These are phyloP conservation scores for Rhododendron ovatum DNA, from an alignment of 148 eudicot genomes.

Conservation along the genomic window DNA sequence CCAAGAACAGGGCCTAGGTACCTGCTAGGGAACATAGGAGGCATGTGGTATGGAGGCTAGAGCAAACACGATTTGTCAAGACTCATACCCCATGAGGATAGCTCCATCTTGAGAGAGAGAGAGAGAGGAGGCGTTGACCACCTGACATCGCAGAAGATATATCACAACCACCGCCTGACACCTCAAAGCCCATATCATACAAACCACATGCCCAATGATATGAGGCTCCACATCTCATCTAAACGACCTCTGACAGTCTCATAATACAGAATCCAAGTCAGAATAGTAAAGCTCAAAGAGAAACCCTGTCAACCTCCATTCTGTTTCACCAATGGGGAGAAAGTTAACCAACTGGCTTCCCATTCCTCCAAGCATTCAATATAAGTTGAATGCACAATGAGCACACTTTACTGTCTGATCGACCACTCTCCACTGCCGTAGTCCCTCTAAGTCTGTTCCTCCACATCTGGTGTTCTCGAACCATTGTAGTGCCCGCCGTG, in stretches of 20 bases:
- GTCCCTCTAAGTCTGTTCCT: background rate
- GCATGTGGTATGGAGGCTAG: background rate
- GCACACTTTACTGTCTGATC: background rate
- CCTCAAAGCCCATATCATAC: background rate
- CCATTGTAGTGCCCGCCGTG: background rate
- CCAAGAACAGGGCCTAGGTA: background rate
- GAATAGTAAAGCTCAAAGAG: background rate
- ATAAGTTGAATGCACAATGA: background rate
- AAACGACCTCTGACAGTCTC: background rate
- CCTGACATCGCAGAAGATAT: too few species aligned
- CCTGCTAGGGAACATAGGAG: background rate
- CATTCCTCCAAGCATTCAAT: background rate
- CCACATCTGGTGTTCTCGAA: background rate
- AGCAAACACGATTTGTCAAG: too few species aligned
- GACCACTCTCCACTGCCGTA: background rate
- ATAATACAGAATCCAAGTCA: background rate
- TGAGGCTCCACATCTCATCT: background rate
- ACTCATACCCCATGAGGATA: background rate
- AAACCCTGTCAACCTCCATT: background rate
- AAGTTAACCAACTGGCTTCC: background rate
- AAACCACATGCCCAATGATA: background rate
- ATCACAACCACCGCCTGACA: background rate
- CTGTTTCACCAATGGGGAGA: background rate
- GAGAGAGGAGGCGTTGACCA: too few species aligned
- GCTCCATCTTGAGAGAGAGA: background rate